These are phyloP conservation scores for Hypoxylon sp. DNA, from an alignment of 2,329 filamentous ascomycete species.

Conservation along the genomic window DNA sequence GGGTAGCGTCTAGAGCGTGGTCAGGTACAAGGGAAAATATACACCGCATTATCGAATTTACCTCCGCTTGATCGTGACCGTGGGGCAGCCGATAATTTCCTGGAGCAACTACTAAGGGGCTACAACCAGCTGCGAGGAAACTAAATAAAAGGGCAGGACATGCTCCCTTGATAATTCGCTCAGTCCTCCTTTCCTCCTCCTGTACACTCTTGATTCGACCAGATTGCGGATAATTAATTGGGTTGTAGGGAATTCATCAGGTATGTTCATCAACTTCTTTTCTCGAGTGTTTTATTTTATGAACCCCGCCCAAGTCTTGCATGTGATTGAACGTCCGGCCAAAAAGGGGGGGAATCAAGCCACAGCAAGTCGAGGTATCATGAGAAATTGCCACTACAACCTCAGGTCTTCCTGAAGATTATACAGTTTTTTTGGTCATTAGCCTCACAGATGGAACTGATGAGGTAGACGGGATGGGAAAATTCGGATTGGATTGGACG, in stretches of 20 bases:
- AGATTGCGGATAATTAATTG: constrained; percentile 30
- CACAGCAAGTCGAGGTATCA: neutral
- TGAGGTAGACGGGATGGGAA: constrained; percentile 28
- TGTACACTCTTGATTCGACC: constrained; percentile 19
- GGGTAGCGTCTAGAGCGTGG: constrained; percentile 19
- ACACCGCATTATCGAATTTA: constrained; percentile 42
- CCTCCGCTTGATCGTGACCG: constrained; percentile 37
- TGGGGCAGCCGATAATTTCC: constrained; percentile 40
- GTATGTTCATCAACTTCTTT: constrained; percentile 48
- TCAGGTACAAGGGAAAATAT: constrained; percentile 30
- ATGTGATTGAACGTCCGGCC: constrained; percentile 38
- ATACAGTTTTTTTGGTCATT: constrained; percentile 19
- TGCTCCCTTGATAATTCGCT: constrained; percentile 16
- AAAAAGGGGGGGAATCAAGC: constrained; percentile 2
- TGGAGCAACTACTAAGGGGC: constrained; percentile 33
- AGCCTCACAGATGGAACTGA: constrained; percentile 22
- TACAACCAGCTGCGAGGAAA: constrained; percentile 18
- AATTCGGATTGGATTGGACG: constrained; percentile 21
- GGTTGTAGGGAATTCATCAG: constrained; percentile 32
- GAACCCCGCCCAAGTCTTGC: constrained; percentile 32
- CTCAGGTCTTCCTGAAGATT: constrained; percentile 2
- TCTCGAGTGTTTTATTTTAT: constrained; percentile 21
- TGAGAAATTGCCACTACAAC: constrained; percentile 15
- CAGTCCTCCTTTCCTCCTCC: constrained; percentile 24
- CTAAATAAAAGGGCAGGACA: constrained; percentile 39